Conservation (phyloP, 768 basidiomycete species). For the Lactarius quietus region DNA sequence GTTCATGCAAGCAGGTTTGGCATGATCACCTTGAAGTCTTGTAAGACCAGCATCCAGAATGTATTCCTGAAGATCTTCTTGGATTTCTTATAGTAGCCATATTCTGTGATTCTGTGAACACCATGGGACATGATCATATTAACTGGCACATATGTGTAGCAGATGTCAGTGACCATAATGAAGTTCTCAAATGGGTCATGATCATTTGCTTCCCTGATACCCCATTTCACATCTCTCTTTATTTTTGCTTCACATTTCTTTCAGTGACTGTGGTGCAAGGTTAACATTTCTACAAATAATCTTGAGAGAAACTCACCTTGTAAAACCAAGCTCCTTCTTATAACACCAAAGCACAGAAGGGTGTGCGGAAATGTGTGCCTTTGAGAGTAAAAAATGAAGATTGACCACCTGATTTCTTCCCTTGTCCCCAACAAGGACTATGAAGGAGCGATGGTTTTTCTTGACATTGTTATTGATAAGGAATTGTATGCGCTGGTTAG, state of each 20-base stretch:
- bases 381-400: conserved; percentile 90
- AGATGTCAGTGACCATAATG: conserved; percentile 96
- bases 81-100: conserved; percentile 91
- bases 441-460: conserved; percentile 89
- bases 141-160: conserved; percentile 73
- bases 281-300: not conserved
- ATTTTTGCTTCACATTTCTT: conserved; percentile 97
- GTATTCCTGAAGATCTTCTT: conserved; percentile 97
- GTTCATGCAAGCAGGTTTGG: conserved; percentile 96
- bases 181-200: conserved; percentile 98
- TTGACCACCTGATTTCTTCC: conserved; percentile 95
- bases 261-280: conserved; percentile 60
- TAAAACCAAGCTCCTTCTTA: conserved; percentile 97
- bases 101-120: conserved; percentile 1
- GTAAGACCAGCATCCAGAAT: conserved; percentile 93
- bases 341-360: conserved; percentile 98
- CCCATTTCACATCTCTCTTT: conserved; percentile 92
- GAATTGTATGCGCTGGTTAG: conserved; percentile 87
- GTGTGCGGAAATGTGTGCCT: conserved; percentile 82
- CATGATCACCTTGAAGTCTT: conserved; percentile 98
- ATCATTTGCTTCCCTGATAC: conserved; percentile 90
- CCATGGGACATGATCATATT: not conserved
- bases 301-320: conserved; percentile 54
- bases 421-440: conserved; percentile 94
- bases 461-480: conserved; percentile 94